Evolutionary conservation across 208 protist genomes (phyloP), one percentile per base, ranked within the genome.

Genomic region (Trypanosomatidae sp.): DNA sequence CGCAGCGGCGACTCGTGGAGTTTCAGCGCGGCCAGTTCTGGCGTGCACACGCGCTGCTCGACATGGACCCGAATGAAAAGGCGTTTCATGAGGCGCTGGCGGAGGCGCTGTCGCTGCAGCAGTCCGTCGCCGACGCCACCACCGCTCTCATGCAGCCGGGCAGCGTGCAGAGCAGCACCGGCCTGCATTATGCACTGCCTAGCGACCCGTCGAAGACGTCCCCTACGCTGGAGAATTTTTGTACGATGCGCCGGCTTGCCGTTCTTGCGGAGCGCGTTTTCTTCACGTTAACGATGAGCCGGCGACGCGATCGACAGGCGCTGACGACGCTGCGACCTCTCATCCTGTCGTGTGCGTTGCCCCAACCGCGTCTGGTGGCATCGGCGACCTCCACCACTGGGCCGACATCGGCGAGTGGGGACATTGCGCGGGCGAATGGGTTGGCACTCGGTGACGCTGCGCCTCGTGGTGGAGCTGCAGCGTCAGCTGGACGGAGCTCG

Each of bases 81-180:
- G 47, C 66, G 15, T 97, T 97, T 74, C 59, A 73, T 59, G 76
- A 65, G 28, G 90, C 89, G 0, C 70, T 97, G 39, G 59, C 80
- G 50, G 88, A 90, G 62, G 90, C 92, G 22, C 53, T 88, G 39
- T 69, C 75, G 13, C 80, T 97, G 43, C 89, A 94, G 65, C 78
- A 87, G 55, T 44, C 81, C 30, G 83, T 97, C 8, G 84, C 89
- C 0, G 80, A 84, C 36, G 90, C 90, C 15, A 92, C 92, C 0
- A 84, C 81, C 58, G 85, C 90, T 8, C 62, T 97, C 12, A 92
- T 97, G 89, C 92, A 95, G 76, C 90, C 89, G 1, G 90, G 92
- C 39, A 85, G 91, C 65, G 76, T 97, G 59, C 89, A 93, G 74
- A 92, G 87, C 83, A 97, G 87, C 30, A 81, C 79, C 15, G 88